Base-by-base conservation (phyloP, 352 stramenopile genomes). In the Aphanomyces euteiches region DNA sequence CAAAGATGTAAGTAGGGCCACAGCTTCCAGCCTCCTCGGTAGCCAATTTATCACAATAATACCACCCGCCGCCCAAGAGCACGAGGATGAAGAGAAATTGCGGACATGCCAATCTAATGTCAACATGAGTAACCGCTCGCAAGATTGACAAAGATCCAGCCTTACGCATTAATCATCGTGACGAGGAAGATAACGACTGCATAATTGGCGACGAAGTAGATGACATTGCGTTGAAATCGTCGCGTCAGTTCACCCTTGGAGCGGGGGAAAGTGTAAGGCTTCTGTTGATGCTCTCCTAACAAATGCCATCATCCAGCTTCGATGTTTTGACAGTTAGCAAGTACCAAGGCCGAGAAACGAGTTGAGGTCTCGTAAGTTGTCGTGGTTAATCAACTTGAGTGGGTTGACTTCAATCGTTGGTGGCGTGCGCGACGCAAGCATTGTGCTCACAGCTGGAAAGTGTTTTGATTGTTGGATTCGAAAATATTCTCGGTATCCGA, bases 181-280 rank as follows among this genome's bases (percentile, higher is more conserved):
- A 70, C 53, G 59, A 67, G 56, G 43, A 39, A 48, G 43, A 67
- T 56, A 8, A 67, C 59, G 0, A 67, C 59, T 2, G 59, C 59
- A 37, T 67, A 67, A n/a, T 67, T 67, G 13, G 59, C 59, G 28
- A 67, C 38, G 40, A 67, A 67, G 59, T 41, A 67, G 59, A 67
- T 53, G 15, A 67, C 41, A 37, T 67, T 67, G 10, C 59, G 59
- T 45, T 67, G 59, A n/a, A 67, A 67, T 48, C 59, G 59, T n/a
- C 59, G 59, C 59, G 41, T 39, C 7, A 67, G 10, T 28, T 67
- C 59, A 8, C 59, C 59, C 4, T 17, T 56, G n/a, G 59, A 67
- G 39, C 38, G 41, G n/a, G 59, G 59, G 15, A 67, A 50, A 17
- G 39, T 67, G 59, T 67, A 67, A 21, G 59, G 59, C 19, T n/a